Conservation (phyloP, 1,139 yeast species). For the Suhomyces chickasaworum region DNA sequence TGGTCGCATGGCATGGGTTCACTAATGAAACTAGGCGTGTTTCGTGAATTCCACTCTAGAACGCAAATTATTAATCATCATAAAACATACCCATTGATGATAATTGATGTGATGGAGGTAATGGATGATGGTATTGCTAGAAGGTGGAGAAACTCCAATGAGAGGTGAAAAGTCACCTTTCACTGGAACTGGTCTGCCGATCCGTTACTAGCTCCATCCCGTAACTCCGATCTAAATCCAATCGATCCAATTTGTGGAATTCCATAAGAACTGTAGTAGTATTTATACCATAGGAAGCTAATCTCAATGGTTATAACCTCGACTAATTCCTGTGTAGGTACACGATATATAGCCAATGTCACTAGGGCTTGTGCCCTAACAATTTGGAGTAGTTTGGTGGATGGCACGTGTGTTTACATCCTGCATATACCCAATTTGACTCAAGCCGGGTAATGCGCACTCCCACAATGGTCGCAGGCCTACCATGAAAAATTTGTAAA, state of each 20-base stretch:
- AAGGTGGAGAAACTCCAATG: no score
- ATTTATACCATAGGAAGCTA: no score
- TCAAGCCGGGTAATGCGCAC: slow-evolving; percentile 14
- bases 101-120: background rate
- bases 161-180: no score
- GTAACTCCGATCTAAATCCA: no score
- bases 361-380: slow-evolving; percentile 13
- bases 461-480: slow-evolving; percentile 2
- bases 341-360: background rate
- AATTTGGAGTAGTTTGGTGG: no score
- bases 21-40: slow-evolving; percentile 54
- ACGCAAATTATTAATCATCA: slow-evolving; percentile 59
- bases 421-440: slow-evolving; percentile 6
- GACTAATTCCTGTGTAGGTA: background rate
- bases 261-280: no score
- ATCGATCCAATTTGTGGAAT: no score
- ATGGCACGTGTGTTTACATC: background rate
- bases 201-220: no score
- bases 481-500: slow-evolving; percentile 14
- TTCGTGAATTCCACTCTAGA: slow-evolving; percentile 44
- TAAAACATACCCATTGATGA: slow-evolving; percentile 17
- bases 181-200: no score
- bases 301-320: no score
- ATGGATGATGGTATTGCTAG: no score
- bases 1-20: slow-evolving; percentile 47